Evolutionary conservation across 1,139 yeast species (phyloP), one percentile per base, ranked within the genome.

Genomic region (Sporopachydermia cereana): DNA sequence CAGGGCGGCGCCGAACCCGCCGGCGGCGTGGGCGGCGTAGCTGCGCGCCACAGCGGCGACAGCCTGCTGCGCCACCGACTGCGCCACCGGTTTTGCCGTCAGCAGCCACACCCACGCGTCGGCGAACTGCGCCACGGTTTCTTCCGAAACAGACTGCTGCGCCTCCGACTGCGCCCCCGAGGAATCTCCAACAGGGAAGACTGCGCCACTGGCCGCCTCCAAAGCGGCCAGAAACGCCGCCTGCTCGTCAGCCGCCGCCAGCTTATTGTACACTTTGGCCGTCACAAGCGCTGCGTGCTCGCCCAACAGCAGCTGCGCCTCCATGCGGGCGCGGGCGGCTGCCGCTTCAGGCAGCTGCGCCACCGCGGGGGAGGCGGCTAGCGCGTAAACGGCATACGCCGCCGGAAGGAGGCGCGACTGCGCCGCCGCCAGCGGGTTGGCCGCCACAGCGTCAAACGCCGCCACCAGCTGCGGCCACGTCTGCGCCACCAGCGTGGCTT

Each of bases 171-270:
- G 29, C 29, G 29, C 29, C 29, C 7, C 29, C 7, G 29, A 7
- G n/a, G n/a, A n/a, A n/a, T n/a, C n/a, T n/a, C n/a, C n/a, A n/a
- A n/a, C n/a, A n/a, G n/a, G n/a, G n/a, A 12, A 27, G 30, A 27
- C 30, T 7, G 22, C 18, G 18, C 9, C 12, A 3, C 57, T 34
- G 17, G 57, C 43, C 2, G 59, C 43, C 2, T 53, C 53, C 41
- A 79, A 58, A 0, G 81, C 72, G 45, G 64, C 59, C 3, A 70
- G 60, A 48, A 69, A 73, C 84, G 83, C 78, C n/a, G 51, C 46
- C 44, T 67, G 69, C 48, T 78, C 83, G 3, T 58, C 62, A 1
- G 57, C 59, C 2, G 69, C 57, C 0, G 60, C 43, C 36, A 79
- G 63, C 53, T 80, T 80, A 24, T 73, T 61, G 50, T 69, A 69